A percentile compares a stretch with the other conserved stretches of the same genome.
Evolutionary conservation across 306 rosid species (phyloP).

Genomic region (Potentilla sterilis): DNA sequence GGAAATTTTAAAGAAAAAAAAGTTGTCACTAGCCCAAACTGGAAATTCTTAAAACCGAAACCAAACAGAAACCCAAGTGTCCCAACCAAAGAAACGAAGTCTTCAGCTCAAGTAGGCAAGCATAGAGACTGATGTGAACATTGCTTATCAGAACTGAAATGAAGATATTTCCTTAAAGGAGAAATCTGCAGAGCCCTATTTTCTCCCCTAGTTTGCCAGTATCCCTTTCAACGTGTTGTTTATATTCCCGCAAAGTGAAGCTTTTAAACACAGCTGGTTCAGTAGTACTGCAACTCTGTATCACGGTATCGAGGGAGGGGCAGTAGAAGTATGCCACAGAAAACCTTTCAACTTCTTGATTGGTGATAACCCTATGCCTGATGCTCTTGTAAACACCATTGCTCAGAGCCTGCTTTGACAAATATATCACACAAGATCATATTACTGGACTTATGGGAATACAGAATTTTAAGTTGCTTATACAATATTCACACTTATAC

Average conservation of each 20-base stretch:
- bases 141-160: no score
- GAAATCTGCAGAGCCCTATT: constrained; percentile 72
- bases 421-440: not conserved
- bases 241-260: constrained; percentile 57
- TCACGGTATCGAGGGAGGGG: constrained; percentile 47
- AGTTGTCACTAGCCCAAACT: no score
- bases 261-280: constrained; percentile 39
- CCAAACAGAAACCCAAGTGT: no score
- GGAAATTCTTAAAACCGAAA: no score
- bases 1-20: no score
- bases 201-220: constrained; percentile 59
- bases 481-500: no score
- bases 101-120: not conserved
- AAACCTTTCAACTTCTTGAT: constrained; percentile 47
- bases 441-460: not conserved
- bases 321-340: constrained; percentile 70
- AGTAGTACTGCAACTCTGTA: constrained; percentile 34
- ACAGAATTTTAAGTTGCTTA: not conserved
- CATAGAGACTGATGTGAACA: not conserved
- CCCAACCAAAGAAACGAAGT: no score
- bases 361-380: constrained; percentile 50
- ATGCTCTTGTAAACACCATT: constrained; percentile 68
- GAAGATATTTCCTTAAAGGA: constrained; percentile 3
- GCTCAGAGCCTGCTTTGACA: constrained; percentile 61
- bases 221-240: constrained; percentile 47